Conservation (phyloP, 176 grass and related monocot genomes). For the Dendrocalamus sinicus region DNA sequence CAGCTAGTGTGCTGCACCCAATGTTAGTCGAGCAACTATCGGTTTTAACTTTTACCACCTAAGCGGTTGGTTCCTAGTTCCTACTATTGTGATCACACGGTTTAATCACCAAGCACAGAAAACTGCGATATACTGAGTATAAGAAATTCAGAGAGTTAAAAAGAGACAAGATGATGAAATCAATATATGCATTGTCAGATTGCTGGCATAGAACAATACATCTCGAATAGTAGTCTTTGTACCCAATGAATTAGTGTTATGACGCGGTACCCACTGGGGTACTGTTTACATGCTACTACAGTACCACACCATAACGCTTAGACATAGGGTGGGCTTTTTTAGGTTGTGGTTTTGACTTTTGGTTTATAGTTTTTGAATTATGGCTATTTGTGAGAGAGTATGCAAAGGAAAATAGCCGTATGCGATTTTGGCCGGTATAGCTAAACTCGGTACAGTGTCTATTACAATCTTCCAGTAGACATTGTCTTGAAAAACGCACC, state of each 20-base stretch:
- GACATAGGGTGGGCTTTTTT: no score
- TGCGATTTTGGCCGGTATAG: no score
- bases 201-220: not conserved
- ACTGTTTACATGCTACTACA: no score
- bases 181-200: not conserved
- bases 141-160: not conserved
- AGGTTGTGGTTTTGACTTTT: no score
- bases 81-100: not conserved
- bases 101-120: conserved; percentile 13
- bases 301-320: no score
- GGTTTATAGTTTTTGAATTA: no score
- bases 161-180: conserved; percentile 8
- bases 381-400: no score
- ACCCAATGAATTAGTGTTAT: not conserved
- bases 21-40: conserved; percentile 31
- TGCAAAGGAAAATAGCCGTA: no score
- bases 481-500: no score
- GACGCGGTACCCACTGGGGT: no score
- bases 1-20: not conserved
- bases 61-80: conserved; percentile 18
- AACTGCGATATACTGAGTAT: not conserved
- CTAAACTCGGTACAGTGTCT: no score
- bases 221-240: not conserved
- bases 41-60: not conserved
- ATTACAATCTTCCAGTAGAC: no score